Evolutionary conservation across 2,329 filamentous ascomycete species (phyloP), one percentile per base, ranked within the genome.

Genomic region (Clonostachys rosea): DNA sequence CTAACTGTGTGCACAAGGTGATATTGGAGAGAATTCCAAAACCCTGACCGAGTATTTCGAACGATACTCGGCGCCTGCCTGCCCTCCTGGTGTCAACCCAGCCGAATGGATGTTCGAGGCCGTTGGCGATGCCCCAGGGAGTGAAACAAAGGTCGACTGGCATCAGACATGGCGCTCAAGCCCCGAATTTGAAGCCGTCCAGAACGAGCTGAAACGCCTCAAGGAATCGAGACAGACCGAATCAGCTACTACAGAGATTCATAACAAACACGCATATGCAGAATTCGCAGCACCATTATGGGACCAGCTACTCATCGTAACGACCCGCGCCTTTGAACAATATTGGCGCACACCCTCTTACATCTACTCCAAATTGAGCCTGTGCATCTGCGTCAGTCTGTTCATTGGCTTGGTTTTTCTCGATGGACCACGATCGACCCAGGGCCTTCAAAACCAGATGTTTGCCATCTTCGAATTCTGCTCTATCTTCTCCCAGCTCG

Each of bases 231-330:
- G 45, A 5, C 33, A 42, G 24, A 30, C 9, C 9, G 9, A 30
- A 30, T 30, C 24, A 4, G 24, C 24, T 10, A 5, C 17, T n/a
- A 18, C 37, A 40, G n/a, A 40, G 11, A 40, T 40, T n/a, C n/a
- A 40, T 7, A 9, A 30, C 24, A 77, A 35, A 74, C 75, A 39
- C 36, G 36, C 36, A n/a, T 18, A 39, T 18, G 36, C 36, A 8
- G 88, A 94, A 64, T 95, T 95, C 51, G 90, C 91, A 5, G 86
- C 88, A 56, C 84, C 89, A 0, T 87, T 95, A 58, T 50, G 49
- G 1, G 58, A 70, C 1, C 91, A 96, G 59, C 65, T 92, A 2
- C 66, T 63, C 40, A 74, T 83, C 49, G 87, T 89, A 39, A 81
- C 80, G 3, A 56, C 74, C 9, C 83, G 89, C 48, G 81, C 91